Evolutionary conservation across 441 rosid species (phyloP).

Genomic region (Mallotus japonicus): DNA sequence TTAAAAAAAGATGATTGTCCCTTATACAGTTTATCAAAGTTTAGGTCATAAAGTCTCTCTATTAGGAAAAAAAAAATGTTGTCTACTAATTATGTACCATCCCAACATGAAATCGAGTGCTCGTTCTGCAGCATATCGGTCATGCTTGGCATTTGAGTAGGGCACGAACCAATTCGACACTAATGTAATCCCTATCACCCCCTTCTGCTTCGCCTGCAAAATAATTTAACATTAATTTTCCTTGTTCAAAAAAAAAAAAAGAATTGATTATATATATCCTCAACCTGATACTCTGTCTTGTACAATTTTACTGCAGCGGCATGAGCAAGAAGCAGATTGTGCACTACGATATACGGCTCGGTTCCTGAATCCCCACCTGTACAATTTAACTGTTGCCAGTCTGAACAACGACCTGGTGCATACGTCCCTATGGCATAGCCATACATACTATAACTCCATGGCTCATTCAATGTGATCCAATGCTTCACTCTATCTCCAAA

Average conservation of each 20-base stretch:
- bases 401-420: slow-evolving; percentile 58
- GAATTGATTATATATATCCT: too few relatives aligned
- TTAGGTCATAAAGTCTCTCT: too few relatives aligned
- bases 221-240: neutral
- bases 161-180: slow-evolving; percentile 53
- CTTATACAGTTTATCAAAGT: too few relatives aligned
- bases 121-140: slow-evolving; percentile 43
- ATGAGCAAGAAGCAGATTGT: slow-evolving; percentile 65
- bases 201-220: slow-evolving; percentile 39
- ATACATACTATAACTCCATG: slow-evolving; percentile 23
- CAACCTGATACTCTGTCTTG: slow-evolving; percentile 42
- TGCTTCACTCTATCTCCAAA: slow-evolving; percentile 68
- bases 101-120: slow-evolving; percentile 56
- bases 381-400: slow-evolving; percentile 37
- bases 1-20: too few relatives aligned
- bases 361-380: slow-evolving; percentile 47
- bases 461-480: slow-evolving; percentile 80
- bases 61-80: too few relatives aligned
- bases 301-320: slow-evolving; percentile 56
- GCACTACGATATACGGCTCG: slow-evolving; percentile 57
- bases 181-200: slow-evolving; percentile 55
- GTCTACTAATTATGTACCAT: slow-evolving; percentile 36
- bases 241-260: too few relatives aligned
- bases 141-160: slow-evolving; percentile 27
- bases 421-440: slow-evolving; percentile 40